phyloP scores from a whole-genome alignment of 768 basidiomycete genomes.

The Mycena galericulata region DNA sequence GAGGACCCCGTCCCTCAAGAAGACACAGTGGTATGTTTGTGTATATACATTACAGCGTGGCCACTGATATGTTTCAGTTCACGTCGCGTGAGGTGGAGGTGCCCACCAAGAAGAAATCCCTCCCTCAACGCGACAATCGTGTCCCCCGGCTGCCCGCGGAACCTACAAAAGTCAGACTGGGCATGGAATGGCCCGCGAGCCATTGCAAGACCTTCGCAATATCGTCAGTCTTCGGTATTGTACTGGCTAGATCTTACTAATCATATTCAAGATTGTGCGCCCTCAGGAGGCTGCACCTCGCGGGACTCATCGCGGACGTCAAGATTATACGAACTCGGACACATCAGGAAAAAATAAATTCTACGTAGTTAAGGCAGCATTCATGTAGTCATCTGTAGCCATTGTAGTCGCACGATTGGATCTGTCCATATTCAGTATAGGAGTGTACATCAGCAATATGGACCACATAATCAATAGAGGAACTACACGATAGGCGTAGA shows the following conservation, averaged over 20 bases:
- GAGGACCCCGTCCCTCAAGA: background rate
- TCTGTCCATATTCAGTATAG: too few species aligned
- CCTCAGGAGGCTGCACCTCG: background rate
- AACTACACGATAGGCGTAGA: too few species aligned
- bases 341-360: too few species aligned
- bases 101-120: background rate
- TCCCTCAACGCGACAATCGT: conserved; percentile 1
- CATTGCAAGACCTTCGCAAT: background rate
- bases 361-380: too few species aligned
- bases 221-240: background rate
- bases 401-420: too few species aligned
- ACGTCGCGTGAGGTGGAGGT: conserved; percentile 3
- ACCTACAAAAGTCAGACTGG: background rate
- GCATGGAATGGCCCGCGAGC: background rate
- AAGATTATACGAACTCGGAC: too few species aligned
- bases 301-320: too few species aligned
- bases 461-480: too few species aligned
- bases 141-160: too few species aligned
- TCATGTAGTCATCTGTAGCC: too few species aligned
- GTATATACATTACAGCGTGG: background rate
- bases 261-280: background rate
- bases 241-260: background rate
- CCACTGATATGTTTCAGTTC: background rate
- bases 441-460: too few species aligned
- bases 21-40: conserved; percentile 15